Base-by-base conservation (phyloP, 768 basidiomycete species). In the Mycena belliarum region DNA sequence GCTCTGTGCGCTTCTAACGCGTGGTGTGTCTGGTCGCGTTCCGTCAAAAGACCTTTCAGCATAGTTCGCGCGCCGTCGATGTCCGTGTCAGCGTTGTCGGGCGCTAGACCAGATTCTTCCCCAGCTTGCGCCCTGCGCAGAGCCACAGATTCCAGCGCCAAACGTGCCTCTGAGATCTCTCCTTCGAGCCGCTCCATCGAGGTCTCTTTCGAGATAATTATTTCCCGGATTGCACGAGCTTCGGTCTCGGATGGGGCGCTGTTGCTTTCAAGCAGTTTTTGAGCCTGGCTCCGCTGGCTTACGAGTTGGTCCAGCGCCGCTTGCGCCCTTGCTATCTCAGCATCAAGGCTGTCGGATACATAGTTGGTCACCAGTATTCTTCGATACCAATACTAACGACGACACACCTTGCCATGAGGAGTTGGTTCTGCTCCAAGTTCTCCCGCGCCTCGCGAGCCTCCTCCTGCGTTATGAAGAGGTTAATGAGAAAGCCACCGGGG, bases 311-410 rank as follows among this genome's bases (percentile, higher is more conserved):
- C 51, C 21, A 60, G 48, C 5, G 61, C 63, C 7, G 55, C 63
- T 21, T 58, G 25, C 4, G 60, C 63, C 33, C 50, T 54, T 4
- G 58, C 63, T 14, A 68, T 68, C 41, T 66, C 58, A 18, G 63
- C 55, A 44, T 68, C 66, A 37, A 66, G 40, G 50, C 63, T 64
- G 4, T 38, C 21, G 32, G 32, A 25, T 29, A 3, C 26, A 12
- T 35, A 37, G 26, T 32, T 32, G 12, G 29, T 12, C 29, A n/a
- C n/a, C 18, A 47, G 53, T n/a, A 21, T 18, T 16, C 46, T 35
- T 8, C 16, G 18, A n/a, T 32, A 12, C n/a, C n/a, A n/a, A n/a
- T n/a, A n/a, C n/a, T n/a, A 32, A 12, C 29, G 12, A 25, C 7
- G 6, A 51, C 50, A 8, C 7, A 60, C 57, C 62, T 59, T 4